A percentile compares a stretch with the other conserved stretches of the same genome.
Evolutionary conservation across 805 yeast species (phyloP).

Genomic region (Komagataella mondaviorum): DNA sequence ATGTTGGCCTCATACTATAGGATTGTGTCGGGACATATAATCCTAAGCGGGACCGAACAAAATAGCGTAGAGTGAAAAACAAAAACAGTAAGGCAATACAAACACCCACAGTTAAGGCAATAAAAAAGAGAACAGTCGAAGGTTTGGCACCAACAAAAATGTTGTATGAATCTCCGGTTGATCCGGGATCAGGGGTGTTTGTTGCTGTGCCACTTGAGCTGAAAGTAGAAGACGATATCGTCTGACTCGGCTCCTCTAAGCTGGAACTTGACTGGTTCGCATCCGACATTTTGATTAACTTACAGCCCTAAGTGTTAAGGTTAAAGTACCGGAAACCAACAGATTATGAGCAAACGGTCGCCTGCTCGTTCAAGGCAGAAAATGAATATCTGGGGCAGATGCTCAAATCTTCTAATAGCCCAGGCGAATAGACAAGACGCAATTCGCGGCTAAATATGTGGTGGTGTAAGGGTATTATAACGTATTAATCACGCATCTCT

Average conservation of each 20-base stretch:
- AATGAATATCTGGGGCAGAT: background rate
- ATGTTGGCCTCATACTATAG: background rate
- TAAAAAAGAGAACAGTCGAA: conserved; percentile 48
- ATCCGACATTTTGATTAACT: background rate
- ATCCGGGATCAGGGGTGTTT: background rate
- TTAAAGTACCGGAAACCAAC: background rate
- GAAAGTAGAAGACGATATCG: background rate
- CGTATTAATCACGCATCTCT: background rate
- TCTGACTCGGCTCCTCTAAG: background rate
- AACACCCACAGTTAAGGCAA: conserved; percentile 51
- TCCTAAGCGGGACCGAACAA: conserved; percentile 43
- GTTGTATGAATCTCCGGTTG: conserved; percentile 6
- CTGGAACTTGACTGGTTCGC: background rate
- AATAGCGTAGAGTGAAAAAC: conserved; percentile 48
- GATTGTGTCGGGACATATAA: conserved; percentile 22
- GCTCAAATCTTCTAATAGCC: background rate
- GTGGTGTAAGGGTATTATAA: background rate
- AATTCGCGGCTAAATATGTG: background rate
- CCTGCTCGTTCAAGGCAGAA: background rate
- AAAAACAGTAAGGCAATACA: conserved; percentile 40
- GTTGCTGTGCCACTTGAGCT: background rate
- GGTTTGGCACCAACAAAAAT: conserved; percentile 28
- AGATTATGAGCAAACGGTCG: background rate
- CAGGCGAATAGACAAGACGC: background rate
- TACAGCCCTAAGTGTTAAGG: background rate